These are phyloP conservation scores for Ganoderma multipileum DNA, from an alignment of 1,284 basidiomycete genomes.

Conservation along the genomic window DNA sequence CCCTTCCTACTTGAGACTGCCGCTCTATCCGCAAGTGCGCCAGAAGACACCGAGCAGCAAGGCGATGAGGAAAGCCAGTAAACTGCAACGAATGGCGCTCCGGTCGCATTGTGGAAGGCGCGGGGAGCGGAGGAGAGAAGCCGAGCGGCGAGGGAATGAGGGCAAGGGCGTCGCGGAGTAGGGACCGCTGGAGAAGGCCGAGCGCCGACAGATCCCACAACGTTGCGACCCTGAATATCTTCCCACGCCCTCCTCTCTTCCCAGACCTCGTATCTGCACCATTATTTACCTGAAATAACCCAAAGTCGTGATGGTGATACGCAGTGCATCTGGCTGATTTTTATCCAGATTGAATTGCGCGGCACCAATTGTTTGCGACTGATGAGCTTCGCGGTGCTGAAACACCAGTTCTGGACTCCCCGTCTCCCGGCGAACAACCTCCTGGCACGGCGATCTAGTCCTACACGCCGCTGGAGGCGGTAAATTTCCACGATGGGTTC, in stretches of 20 bases:
- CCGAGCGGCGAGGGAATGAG: not conserved
- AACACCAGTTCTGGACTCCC: slow-evolving; percentile 10
- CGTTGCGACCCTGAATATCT: slow-evolving; percentile 27
- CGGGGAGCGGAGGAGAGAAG: slow-evolving; percentile 19
- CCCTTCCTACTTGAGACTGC: not conserved
- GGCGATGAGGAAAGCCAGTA: not conserved
- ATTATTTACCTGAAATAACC: slow-evolving; percentile 10
- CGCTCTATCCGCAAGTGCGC: not conserved
- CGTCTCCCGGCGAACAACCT: slow-evolving; percentile 22
- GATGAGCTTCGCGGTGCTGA: slow-evolving; percentile 32
- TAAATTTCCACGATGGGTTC: slow-evolving; percentile 20
- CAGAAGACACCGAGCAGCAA: slow-evolving; percentile 1
- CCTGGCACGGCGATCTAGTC: slow-evolving; percentile 23
- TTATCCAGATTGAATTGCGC: slow-evolving; percentile 17
- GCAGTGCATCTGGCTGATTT: slow-evolving; percentile 2
- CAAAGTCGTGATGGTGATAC: slow-evolving; percentile 15
- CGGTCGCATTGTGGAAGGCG: not conserved
- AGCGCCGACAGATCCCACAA: slow-evolving; percentile 26
- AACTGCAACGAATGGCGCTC: not conserved
- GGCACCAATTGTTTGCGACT: slow-evolving; percentile 28
- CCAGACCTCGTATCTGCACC: not conserved
- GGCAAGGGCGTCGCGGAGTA: slow-evolving; percentile 26
- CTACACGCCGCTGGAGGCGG: slow-evolving; percentile 21
- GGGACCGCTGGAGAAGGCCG: slow-evolving; percentile 22
- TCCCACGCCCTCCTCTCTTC: slow-evolving; percentile 19